phyloP scores from a whole-genome alignment of 73 alveolate species.

The Urostyla sp. region DNA sequence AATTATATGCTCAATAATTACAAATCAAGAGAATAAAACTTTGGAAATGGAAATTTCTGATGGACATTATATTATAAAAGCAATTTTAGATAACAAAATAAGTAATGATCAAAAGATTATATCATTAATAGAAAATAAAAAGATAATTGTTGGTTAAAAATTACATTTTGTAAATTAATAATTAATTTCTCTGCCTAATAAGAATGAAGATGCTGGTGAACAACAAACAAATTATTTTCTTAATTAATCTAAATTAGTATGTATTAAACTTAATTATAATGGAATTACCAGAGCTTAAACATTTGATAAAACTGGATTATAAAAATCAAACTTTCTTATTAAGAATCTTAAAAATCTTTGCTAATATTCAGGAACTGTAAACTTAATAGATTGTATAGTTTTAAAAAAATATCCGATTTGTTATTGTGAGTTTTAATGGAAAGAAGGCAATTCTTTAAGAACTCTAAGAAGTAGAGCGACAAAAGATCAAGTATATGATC shows the following conservation, averaged over 20 bases:
- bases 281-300: slow-evolving; percentile 49
- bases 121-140: neutral
- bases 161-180: slow-evolving; percentile 10
- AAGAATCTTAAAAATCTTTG: neutral
- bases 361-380: neutral
- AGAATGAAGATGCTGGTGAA: neutral
- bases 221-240: slow-evolving; percentile 1
- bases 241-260: neutral
- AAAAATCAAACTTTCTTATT: neutral
- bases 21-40: neutral
- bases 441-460: slow-evolving; percentile 9
- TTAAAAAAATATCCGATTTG: slow-evolving; percentile 36
- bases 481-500: neutral
- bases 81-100: neutral
- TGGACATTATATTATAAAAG: slow-evolving; percentile 14
- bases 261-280: slow-evolving; percentile 13
- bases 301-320: slow-evolving; percentile 24
- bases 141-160: slow-evolving; percentile 15
- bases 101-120: slow-evolving; percentile 11
- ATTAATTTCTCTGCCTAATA: too few relatives aligned
- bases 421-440: slow-evolving; percentile 22
- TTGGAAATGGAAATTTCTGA: slow-evolving; percentile 10
- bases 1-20: neutral
- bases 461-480: neutral
- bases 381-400: slow-evolving; percentile 31